phyloP scores from a whole-genome alignment of 305 asterid genomes.

The Fraxinus platypoda region DNA sequence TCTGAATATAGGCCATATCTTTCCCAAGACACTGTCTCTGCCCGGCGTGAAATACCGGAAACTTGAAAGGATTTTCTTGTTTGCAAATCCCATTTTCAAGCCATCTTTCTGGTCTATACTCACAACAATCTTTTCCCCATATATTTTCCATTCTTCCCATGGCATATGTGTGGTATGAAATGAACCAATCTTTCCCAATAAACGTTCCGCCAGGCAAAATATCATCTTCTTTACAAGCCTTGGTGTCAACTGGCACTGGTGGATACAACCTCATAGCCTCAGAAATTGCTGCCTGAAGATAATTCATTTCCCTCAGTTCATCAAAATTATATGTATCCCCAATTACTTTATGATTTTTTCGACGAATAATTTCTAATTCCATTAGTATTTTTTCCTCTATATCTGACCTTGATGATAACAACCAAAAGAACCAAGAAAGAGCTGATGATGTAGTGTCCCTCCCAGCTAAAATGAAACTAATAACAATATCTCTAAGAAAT shows the following conservation, averaged over 20 bases:
- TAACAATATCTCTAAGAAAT: constrained; percentile 57
- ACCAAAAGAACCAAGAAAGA: constrained; percentile 72
- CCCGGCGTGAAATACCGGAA: constrained; percentile 80
- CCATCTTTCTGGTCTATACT: constrained; percentile 82
- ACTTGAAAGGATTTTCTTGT: constrained; percentile 63
- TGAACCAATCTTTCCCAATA: constrained; percentile 65
- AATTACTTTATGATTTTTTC: constrained; percentile 20
- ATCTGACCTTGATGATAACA: constrained; percentile 41
- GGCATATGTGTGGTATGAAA: constrained; percentile 50
- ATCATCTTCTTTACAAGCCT: constrained; percentile 50
- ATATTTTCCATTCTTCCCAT: constrained; percentile 75
- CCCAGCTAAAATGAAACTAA: constrained; percentile 77
- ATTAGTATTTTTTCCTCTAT: constrained; percentile 43
- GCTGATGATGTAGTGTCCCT: constrained; percentile 77
- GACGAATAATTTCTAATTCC: constrained; percentile 42
- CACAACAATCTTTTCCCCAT: constrained; percentile 68
- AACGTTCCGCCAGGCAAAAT: constrained; percentile 71
- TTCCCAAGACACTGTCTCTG: constrained; percentile 85
- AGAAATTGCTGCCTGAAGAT: constrained; percentile 72
- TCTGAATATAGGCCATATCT: constrained; percentile 87
- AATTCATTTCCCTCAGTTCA: constrained; percentile 73
- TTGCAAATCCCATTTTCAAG: constrained; percentile 59
- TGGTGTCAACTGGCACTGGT: constrained; percentile 75
- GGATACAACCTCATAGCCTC: constrained; percentile 87
- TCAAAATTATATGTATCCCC: constrained; percentile 48